A percentile compares a stretch with the other conserved stretches of the same genome.
Conservation (phyloP, 306 rosid genomes). For the Cajanus cajan region DNA sequence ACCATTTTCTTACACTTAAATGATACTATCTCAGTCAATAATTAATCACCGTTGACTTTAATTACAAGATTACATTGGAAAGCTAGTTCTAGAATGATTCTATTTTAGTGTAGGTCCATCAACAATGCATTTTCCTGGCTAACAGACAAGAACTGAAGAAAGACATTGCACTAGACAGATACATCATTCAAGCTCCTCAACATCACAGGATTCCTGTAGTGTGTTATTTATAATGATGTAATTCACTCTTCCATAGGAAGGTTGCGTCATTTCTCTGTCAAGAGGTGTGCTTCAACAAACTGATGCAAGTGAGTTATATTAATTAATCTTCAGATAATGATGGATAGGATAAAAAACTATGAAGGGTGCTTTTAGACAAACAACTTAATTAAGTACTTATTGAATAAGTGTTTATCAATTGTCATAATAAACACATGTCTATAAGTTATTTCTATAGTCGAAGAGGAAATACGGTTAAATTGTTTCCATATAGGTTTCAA, state of each 20-base stretch:
- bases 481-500: not conserved
- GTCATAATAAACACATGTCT: not conserved
- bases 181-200: not conserved
- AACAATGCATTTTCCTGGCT: not conserved
- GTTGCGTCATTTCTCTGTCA: not conserved
- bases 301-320: not conserved
- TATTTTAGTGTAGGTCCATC: not conserved
- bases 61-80: not conserved
- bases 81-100: conserved; percentile 19
- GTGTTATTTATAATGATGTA: not conserved
- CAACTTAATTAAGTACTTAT: not conserved
- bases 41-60: conserved; percentile 12
- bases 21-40: not conserved
- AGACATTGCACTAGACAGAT: not conserved
- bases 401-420: not conserved
- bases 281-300: not conserved
- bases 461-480: not conserved
- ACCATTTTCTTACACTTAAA: conserved; percentile 7
- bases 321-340: not conserved
- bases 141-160: not conserved
- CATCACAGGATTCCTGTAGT: not conserved
- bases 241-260: not conserved
- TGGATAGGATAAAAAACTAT: not conserved
- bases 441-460: not conserved
- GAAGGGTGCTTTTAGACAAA: not conserved